Evolutionary conservation across 345 rosid species (phyloP).

Genomic region (Brassica juncea): DNA sequence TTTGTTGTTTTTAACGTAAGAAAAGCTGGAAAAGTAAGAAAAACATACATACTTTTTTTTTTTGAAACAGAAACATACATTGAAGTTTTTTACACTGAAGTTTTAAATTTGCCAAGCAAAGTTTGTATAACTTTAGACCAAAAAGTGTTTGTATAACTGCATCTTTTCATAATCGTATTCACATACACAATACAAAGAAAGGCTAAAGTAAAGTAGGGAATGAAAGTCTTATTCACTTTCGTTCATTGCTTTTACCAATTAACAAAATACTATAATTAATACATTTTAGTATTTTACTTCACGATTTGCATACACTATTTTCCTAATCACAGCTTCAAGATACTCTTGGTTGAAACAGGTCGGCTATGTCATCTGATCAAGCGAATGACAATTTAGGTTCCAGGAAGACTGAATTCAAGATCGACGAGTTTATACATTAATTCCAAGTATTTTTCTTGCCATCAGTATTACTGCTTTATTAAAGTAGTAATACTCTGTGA

Average conservation of each 20-base stretch:
- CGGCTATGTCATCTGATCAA: too few species aligned
- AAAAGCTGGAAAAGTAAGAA: neutral
- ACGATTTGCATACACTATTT: neutral
- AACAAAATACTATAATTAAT: neutral
- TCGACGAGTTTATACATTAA: too few species aligned
- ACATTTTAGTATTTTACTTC: neutral
- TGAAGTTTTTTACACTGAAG: neutral
- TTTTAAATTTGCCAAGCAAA: constrained; percentile 5
- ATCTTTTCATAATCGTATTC: neutral
- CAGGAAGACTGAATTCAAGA: too few species aligned
- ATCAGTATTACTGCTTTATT: too few species aligned
- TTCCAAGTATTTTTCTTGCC: too few species aligned
- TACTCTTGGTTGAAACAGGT: neutral
- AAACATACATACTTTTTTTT: neutral
- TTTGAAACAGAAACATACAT: neutral
- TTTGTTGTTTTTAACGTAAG: neutral
- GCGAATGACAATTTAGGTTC: too few species aligned
- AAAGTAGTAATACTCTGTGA: too few species aligned
- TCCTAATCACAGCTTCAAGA: neutral
- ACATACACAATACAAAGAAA: neutral
- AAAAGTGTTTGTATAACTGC: neutral
- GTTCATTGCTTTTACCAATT: neutral
- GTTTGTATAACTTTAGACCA: neutral
- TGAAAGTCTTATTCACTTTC: constrained; percentile 4
- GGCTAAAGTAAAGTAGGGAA: constrained; percentile 6